A percentile compares a stretch with the other conserved stretches of the same genome.
These are phyloP conservation scores for Euphorbia tirucalli DNA, from an alignment of 345 rosid genomes.

Conservation along the genomic window DNA sequence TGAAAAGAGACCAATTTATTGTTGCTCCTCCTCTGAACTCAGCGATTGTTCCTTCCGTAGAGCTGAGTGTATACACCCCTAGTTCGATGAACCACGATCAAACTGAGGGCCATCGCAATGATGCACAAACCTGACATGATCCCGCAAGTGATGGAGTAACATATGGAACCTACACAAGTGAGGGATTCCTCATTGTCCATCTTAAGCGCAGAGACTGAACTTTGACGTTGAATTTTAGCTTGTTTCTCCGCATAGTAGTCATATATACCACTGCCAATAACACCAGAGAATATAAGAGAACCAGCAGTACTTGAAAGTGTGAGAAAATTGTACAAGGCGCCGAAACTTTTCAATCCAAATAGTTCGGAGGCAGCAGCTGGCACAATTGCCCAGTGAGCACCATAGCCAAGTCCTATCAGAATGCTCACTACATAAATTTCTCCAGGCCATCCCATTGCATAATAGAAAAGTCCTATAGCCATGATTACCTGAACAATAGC, in stretches of 20 bases:
- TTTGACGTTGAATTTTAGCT: conserved; percentile 24
- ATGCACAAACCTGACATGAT: conserved; percentile 61
- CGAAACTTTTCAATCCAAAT: conserved; percentile 69
- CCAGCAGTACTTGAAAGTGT: conserved; percentile 54
- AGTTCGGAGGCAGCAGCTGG: conserved; percentile 39
- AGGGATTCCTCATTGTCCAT: conserved; percentile 32
- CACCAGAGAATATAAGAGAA: conserved; percentile 70
- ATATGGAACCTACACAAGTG: conserved; percentile 53
- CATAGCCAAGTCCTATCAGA: background rate
- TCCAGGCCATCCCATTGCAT: conserved; percentile 56
- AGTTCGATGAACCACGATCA: conserved; percentile 64
- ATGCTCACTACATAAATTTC: conserved; percentile 56
- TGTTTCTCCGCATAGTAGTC: conserved; percentile 69
- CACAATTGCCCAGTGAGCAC: too few relatives aligned
- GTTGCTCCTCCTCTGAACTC: conserved; percentile 29
- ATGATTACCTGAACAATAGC: conserved; percentile 54
- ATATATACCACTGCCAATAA: conserved; percentile 67
- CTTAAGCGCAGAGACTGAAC: conserved; percentile 9
- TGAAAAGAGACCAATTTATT: background rate
- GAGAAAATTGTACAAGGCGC: conserved; percentile 70
- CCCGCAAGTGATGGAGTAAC: conserved; percentile 59
- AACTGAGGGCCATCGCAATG: conserved; percentile 47
- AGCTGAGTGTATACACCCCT: conserved; percentile 59
- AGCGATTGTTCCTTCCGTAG: conserved; percentile 37
- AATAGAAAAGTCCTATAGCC: conserved; percentile 61